Percentiles rank a stretch among this genome's conserved stretches.
phyloP scores from a whole-genome alignment of 192 early-diverging fungal genomes.

The Coemansia sp. region DNA sequence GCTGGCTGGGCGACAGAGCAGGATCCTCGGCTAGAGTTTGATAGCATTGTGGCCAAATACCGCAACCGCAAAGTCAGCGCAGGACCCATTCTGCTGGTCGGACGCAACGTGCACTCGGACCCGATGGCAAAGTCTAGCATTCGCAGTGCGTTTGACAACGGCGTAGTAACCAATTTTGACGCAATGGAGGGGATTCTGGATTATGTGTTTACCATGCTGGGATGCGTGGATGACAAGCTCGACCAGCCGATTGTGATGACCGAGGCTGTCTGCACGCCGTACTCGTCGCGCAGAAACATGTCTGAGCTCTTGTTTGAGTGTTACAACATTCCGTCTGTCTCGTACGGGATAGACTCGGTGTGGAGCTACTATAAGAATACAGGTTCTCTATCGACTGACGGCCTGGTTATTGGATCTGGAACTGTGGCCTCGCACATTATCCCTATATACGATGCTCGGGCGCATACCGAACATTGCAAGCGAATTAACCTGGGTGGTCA shows the following conservation, averaged over 20 bases:
- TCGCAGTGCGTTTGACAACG: slow-evolving; percentile 39
- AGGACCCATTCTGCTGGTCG: slow-evolving; percentile 36
- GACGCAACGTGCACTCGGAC: slow-evolving; percentile 35
- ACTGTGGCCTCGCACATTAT: slow-evolving; percentile 74
- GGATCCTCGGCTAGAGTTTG: slow-evolving; percentile 60
- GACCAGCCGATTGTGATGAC: slow-evolving; percentile 86
- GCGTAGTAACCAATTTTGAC: slow-evolving; percentile 49
- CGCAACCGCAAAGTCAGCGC: slow-evolving; percentile 39
- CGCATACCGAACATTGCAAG: slow-evolving; percentile 65
- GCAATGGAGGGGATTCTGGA: slow-evolving; percentile 78
- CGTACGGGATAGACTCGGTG: slow-evolving; percentile 83
- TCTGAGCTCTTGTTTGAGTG: slow-evolving; percentile 88
- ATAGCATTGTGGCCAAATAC: slow-evolving; percentile 77
- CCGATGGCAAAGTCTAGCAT: slow-evolving; percentile 51
- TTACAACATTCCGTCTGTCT: slow-evolving; percentile 72
- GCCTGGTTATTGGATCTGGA: slow-evolving; percentile 72
- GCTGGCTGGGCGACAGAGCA: slow-evolving; percentile 79
- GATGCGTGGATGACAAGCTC: slow-evolving; percentile 68
- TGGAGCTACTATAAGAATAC: slow-evolving; percentile 82
- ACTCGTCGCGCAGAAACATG: slow-evolving; percentile 72
- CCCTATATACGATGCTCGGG: slow-evolving; percentile 66
- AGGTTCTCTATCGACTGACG: slow-evolving; percentile 59
- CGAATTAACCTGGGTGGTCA: slow-evolving; percentile 80
- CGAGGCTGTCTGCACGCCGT: slow-evolving; percentile 77
- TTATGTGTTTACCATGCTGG: slow-evolving; percentile 80